Conservation (phyloP, 2,329 filamentous ascomycete species). For the Ceratocystis cubensis region DNA sequence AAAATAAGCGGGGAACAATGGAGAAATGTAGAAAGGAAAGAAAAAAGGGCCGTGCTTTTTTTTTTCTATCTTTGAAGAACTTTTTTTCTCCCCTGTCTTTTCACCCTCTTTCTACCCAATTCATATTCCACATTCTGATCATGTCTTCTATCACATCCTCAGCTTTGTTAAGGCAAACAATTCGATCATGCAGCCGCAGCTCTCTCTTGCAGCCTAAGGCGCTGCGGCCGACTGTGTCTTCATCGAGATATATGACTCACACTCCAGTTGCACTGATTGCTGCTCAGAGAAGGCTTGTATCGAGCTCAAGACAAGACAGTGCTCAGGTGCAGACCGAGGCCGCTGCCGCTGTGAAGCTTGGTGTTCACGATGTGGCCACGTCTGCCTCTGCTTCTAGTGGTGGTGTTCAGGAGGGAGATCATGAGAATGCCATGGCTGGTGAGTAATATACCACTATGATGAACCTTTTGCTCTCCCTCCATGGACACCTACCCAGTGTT, state of each 20-base stretch:
- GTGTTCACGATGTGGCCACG: slow-evolving; percentile 54
- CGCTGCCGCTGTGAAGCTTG: slow-evolving; percentile 70
- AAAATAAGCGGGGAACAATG: slow-evolving; percentile 8
- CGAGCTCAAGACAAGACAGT: slow-evolving; percentile 64
- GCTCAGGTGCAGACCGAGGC: slow-evolving; percentile 74
- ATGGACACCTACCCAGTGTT: slow-evolving; percentile 20
- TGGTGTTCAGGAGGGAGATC: slow-evolving; percentile 18
- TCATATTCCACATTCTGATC: slow-evolving; percentile 17
- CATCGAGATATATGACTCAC: slow-evolving; percentile 2
- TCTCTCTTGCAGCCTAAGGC: slow-evolving; percentile 28
- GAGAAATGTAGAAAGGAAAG: slow-evolving; percentile 9
- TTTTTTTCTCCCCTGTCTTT: slow-evolving; percentile 16
- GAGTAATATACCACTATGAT: slow-evolving; percentile 17
- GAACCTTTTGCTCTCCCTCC: slow-evolving; percentile 23
- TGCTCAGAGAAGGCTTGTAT: slow-evolving; percentile 55
- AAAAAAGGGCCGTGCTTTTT: slow-evolving; percentile 19
- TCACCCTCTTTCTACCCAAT: slow-evolving; percentile 6
- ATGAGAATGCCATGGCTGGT: slow-evolving; percentile 20
- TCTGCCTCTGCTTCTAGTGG: background rate
- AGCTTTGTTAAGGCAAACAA: slow-evolving; percentile 58
- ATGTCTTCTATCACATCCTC: slow-evolving; percentile 57
- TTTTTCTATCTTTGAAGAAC: slow-evolving; percentile 8
- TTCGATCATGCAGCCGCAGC: slow-evolving; percentile 39
- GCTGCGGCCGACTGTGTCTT: slow-evolving; percentile 20
- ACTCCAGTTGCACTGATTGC: slow-evolving; percentile 4